Conservation (phyloP, 768 basidiomycete species). For the Royoungia palumana region DNA sequence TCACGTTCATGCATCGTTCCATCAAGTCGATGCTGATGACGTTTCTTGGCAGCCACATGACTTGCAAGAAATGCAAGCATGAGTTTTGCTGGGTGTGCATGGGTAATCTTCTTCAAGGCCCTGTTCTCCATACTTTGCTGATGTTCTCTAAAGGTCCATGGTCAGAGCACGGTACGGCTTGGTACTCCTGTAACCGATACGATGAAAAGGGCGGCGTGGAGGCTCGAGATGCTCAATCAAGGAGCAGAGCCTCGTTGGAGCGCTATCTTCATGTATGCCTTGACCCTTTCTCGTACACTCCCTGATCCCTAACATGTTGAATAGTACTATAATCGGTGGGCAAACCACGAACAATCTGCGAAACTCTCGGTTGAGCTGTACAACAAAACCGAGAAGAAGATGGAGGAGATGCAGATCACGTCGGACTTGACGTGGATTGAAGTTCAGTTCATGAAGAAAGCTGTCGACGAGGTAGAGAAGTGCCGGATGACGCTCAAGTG, state of each 20-base stretch:
- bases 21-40: slow-evolving; percentile 9
- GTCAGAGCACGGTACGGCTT: slow-evolving; percentile 94
- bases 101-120: slow-evolving; percentile 48
- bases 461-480: slow-evolving; percentile 86
- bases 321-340: slow-evolving; percentile 99
- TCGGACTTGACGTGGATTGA: slow-evolving; percentile 97
- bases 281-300: neutral
- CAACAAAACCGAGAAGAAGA: slow-evolving; percentile 97
- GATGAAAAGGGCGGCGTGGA: slow-evolving; percentile 89
- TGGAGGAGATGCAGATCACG: slow-evolving; percentile 98
- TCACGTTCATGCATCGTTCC: slow-evolving; percentile 65
- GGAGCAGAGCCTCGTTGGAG: slow-evolving; percentile 86
- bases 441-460: slow-evolving; percentile 98
- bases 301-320: neutral
- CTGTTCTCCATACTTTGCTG: slow-evolving; percentile 8
- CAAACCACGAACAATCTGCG: slow-evolving; percentile 99
- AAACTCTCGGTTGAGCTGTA: slow-evolving; percentile 92
- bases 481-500: slow-evolving; percentile 97
- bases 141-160: slow-evolving; percentile 69
- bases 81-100: slow-evolving; percentile 99
- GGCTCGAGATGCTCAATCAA: slow-evolving; percentile 88
- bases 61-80: slow-evolving; percentile 98
- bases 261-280: slow-evolving; percentile 90
- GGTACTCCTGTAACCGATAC: slow-evolving; percentile 98
- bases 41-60: slow-evolving; percentile 82